Base-by-base conservation (phyloP, 345 rosid genomes). In the Pistacia vera region DNA sequence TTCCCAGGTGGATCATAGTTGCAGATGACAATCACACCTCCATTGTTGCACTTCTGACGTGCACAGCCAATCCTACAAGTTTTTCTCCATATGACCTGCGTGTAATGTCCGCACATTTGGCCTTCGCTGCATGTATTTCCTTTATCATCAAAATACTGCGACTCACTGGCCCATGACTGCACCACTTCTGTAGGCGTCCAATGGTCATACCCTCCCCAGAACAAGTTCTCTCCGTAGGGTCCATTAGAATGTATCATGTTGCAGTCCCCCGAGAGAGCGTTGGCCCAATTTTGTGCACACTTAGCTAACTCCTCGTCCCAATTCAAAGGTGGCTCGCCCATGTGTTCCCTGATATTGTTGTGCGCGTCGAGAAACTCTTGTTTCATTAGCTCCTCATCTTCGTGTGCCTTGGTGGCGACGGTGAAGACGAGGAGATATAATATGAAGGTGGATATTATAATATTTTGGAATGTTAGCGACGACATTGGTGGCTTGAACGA, bases 61-160 rank as follows among this genome's bases (percentile, higher is more conserved):
- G 86, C 83, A 44, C 94, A 88, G n/a, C 94, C 89, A 2, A 88
- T 55, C 13, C 41, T 22, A 38, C 62, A 35, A 14, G 83, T 81
- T 55, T 69, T 65, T 49, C 70, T 75, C 90, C 90, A 88, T 33
- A 86, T 78, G 33, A 90, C 6, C 75, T 90, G 93, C 11, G 89
- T 88, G 73, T 83, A 90, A 77, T 90, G 91, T 0, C 89, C 86
- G 49, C 94, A 88, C 87, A 75, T 78, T 35, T 82, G 1, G 0
- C 81, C 88, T 0, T 28, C 3, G 0, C 30, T 20, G 35, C 92
- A 85, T 12, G 69, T 1, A 28, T 83, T 82, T 0, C 57, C 28
- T 12, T 7, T 46, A 0, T 2, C 17, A n/a, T 88, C 18, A 20
- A 76, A 88, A 61, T 72, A 38, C n/a, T 68, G 16, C 44, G 52